Conservation (phyloP, 2,329 filamentous ascomycete genomes). For the Elsinoe australis region DNA sequence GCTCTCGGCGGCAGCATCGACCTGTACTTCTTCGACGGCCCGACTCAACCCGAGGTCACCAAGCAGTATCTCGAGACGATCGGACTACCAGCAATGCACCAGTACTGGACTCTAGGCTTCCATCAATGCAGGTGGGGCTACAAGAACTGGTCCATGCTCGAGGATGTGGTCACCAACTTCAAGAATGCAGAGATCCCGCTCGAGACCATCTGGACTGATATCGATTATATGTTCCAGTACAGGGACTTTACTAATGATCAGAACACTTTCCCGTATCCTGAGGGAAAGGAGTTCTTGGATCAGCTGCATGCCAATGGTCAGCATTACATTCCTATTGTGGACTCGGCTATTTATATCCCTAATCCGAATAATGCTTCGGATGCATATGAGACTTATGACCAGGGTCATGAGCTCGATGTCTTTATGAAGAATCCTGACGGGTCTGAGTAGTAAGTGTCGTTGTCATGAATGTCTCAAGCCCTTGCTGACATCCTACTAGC, state of each 20-base stretch:
- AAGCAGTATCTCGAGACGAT: conserved; percentile 59
- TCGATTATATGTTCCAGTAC: conserved; percentile 53
- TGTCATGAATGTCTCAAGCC: no score
- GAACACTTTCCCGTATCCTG: conserved; percentile 43
- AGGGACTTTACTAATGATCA: conserved; percentile 53
- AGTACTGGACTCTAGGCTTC: conserved; percentile 73
- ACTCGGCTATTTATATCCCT: conserved; percentile 61
- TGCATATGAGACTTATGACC: conserved; percentile 42
- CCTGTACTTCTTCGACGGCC: conserved; percentile 70
- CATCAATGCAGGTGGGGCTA: conserved; percentile 75
- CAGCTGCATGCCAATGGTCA: conserved; percentile 48
- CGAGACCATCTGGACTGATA: conserved; percentile 43
- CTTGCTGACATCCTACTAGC: no score
- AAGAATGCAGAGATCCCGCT: conserved; percentile 50
- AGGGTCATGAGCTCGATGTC: conserved; percentile 29
- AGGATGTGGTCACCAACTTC: conserved; percentile 50
- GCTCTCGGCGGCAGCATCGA: conserved; percentile 69
- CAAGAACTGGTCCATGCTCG: conserved; percentile 59
- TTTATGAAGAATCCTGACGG: conserved; percentile 33
- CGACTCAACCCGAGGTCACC: conserved; percentile 59
- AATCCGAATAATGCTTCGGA: conserved; percentile 63
- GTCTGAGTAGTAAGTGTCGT: no score
- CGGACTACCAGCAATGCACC: conserved; percentile 68
- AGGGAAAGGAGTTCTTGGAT: conserved; percentile 45
- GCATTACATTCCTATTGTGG: conserved; percentile 55